Evolutionary conservation across 495 filamentous ascomycete genomes (phyloP), one percentile per base, ranked within the genome.

Genomic region (Mytilinidion resinicola): DNA sequence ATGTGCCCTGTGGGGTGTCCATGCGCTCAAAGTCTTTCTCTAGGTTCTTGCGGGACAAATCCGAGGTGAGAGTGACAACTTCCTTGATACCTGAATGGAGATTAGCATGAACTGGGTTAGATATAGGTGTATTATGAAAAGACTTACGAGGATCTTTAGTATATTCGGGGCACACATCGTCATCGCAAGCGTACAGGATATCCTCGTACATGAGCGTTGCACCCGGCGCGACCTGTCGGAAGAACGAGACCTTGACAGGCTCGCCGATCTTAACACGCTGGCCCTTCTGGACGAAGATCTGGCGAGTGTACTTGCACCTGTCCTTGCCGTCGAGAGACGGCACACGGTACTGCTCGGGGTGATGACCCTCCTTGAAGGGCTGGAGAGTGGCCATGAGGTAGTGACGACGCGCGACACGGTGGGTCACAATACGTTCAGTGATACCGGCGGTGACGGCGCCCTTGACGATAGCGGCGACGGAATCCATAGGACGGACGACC

Each of bases 131-230:
- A 47, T 25, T 38, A 14, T 9, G 56, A 41, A 43, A 87, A 2
- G 25, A 30, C 91, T 85, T 86, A 98, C 93, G 89, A 55, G 93
- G 92, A 83, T 98, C 93, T 69, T 97, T 98, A 60, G 91, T 96
- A 67, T 98, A 98, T 71, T 98, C 93, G 1, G 93, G 93, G 74
- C 95, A 98, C 54, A 95, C 87, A 70, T 98, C 93, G 51, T 97
- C 91, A 67, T 98, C 93, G 72, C 93, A 98, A 51, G 95, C 95
- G 72, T 97, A 98, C 49, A 98, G 73, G 50, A 97, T 91, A 77
- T 98, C 95, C 77, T 97, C 95, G 71, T 98, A 98, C 91, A 97
- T 98, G 58, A 98, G 82, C 0, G 93, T 97, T 35, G 95, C 95
- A 49, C 93, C 95, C 1, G 93, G 93, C 21, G 93, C 93, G 57